Evolutionary conservation across 2,329 filamentous ascomycete genomes (phyloP), one percentile per base, ranked within the genome.

Genomic region (Apiospora marii): DNA sequence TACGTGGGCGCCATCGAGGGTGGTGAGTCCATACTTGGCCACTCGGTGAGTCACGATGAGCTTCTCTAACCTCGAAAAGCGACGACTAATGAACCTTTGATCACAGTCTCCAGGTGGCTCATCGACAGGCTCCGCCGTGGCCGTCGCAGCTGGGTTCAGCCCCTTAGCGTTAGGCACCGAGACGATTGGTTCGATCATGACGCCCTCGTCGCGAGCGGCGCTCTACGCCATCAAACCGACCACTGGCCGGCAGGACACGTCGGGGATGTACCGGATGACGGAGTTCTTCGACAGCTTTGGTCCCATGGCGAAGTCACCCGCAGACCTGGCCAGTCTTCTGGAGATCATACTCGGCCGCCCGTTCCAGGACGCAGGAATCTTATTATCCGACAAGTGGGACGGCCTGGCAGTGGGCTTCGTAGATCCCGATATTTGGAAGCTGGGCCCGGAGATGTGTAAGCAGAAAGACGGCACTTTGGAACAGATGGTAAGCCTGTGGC

Each of bases 81-180:
- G 37, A 37, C 8, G 37, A 10, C 37, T 37, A 6, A 37, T 10
- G 5, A 37, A 10, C 37, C 7, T 10, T 2, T 10, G 1, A 4
- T 1, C 37, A 37, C 4, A 82, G 77, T 73, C 75, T 1, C 80
- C 81, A 0, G 79, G 79, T 0, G 81, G 81, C 43, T 83, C 79
- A 0, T 82, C 81, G 6, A 75, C 76, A 1, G 81, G 81, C 27
- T 81, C 81, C n/a, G 81, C 78, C 14, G 80, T 82, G 3, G 77
- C 77, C 4, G 77, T 81, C 0, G 76, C 80, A 0, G 79, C 80
- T 4, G 80, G 81, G 0, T 80, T 79, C 37, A 73, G 72, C 41
- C 81, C 81, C 41, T 73, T 83, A 4, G 77, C 79, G 12, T 77
- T 82, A 37, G 80, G 76, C 10, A 80, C 79, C 24, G 80, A 83